A percentile compares a stretch with the other conserved stretches of the same genome.
phyloP scores from a whole-genome alignment of 2,329 filamentous ascomycete genomes.

The Talaromyces sp. region DNA sequence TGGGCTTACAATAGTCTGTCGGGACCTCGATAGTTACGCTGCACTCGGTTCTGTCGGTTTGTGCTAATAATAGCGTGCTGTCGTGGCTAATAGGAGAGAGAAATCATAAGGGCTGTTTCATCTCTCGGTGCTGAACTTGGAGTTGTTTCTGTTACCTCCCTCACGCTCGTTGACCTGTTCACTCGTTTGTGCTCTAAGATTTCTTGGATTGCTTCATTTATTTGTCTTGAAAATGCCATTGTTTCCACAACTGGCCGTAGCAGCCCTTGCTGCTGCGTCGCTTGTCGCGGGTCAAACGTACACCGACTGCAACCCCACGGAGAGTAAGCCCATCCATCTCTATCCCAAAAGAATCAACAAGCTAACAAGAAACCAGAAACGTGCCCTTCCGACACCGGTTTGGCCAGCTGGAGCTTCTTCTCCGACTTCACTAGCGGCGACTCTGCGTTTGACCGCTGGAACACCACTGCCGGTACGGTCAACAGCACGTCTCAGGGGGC shows the following conservation, averaged over 20 bases:
- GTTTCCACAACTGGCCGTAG: conserved; percentile 22
- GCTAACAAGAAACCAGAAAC: conserved; percentile 10
- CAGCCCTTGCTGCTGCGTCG: conserved; percentile 25
- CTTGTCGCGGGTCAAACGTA: conserved; percentile 60
- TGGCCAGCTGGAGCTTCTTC: conserved; percentile 42
- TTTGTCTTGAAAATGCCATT: conserved; percentile 21
- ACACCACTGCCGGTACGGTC: conserved; percentile 60
- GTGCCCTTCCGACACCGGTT: conserved; percentile 67
- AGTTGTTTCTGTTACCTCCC: neutral
- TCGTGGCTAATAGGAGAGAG: neutral
- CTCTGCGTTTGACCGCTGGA: conserved; percentile 48
- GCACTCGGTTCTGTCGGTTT: neutral
- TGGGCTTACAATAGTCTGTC: no score
- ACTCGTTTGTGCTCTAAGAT: neutral
- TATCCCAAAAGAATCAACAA: neutral
- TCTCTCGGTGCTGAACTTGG: neutral
- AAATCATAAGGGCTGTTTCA: neutral
- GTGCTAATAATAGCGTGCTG: neutral
- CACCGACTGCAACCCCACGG: conserved; percentile 66
- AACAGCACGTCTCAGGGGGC: conserved; percentile 67
- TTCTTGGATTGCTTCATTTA: neutral
- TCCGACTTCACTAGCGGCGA: conserved; percentile 44
- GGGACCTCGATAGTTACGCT: no score
- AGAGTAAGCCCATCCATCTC: conserved; percentile 5
- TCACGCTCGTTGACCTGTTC: neutral